These are phyloP conservation scores for Penicillium olsonii DNA, from an alignment of 2,329 filamentous ascomycete species.

Conservation along the genomic window DNA sequence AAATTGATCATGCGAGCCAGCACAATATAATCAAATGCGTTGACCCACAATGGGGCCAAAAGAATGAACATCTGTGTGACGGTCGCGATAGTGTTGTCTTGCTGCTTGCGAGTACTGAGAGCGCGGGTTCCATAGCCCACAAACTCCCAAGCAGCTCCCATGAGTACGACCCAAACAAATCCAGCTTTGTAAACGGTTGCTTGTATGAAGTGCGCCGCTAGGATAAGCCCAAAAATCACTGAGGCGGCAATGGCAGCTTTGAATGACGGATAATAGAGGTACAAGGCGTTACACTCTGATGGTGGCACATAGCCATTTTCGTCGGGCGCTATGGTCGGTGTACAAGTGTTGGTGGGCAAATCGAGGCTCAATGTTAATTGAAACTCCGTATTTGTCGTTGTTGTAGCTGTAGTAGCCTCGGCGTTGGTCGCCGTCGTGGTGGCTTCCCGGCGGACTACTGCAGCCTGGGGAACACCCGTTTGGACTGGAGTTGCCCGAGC, in stretches of 20 bases:
- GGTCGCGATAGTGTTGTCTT: not conserved
- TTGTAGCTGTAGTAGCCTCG: constrained; percentile 1
- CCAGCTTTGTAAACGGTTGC: constrained; percentile 35
- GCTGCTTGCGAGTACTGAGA: constrained; percentile 12
- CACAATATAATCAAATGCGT: constrained; percentile 52
- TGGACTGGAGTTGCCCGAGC: constrained; percentile 4
- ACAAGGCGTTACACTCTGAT: constrained; percentile 15
- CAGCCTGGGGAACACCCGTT: not conserved
- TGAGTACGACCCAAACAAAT: constrained; percentile 49
- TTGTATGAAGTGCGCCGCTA: constrained; percentile 35
- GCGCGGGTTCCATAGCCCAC: constrained; percentile 39
- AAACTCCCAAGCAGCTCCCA: constrained; percentile 48
- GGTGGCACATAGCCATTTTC: constrained; percentile 26
- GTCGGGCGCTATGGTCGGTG: constrained; percentile 20
- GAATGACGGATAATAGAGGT: constrained; percentile 40
- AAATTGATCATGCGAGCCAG: constrained; percentile 50
- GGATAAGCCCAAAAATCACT: constrained; percentile 34
- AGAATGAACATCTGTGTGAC: constrained; percentile 10
- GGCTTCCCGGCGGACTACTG: not conserved
- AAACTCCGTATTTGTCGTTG: not conserved
- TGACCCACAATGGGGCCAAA: constrained; percentile 32
- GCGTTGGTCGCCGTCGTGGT: not conserved
- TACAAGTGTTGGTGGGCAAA: constrained; percentile 17
- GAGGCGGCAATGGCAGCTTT: constrained; percentile 38
- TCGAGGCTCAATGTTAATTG: not conserved